Conservation (phyloP, 306 rosid species). For the Sechiopsis laciniata region DNA sequence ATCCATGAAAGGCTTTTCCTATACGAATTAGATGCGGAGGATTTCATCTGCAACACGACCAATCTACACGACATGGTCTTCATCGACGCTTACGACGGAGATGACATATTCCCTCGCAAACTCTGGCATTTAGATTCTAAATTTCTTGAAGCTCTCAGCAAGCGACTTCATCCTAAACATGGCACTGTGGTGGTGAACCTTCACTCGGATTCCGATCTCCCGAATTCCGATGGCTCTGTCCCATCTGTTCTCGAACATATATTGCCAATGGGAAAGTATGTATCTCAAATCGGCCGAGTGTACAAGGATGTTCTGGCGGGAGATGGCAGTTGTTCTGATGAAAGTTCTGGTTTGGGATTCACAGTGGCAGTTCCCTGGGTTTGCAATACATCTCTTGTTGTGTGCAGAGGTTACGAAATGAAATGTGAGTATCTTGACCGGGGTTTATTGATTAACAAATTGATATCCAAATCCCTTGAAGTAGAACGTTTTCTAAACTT, state of each 20-base stretch:
- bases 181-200: constrained; percentile 93
- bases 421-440: constrained; percentile 27
- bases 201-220: constrained; percentile 67
- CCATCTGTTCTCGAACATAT: constrained; percentile 42
- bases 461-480: constrained; percentile 63
- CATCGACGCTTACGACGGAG: constrained; percentile 85
- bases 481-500: constrained; percentile 56
- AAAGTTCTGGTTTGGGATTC: constrained; percentile 60
- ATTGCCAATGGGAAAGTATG: constrained; percentile 66
- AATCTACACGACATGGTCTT: constrained; percentile 65
- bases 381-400: constrained; percentile 75
- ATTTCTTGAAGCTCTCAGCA: constrained; percentile 59
- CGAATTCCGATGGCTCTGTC: constrained; percentile 43
- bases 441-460: constrained; percentile 38
- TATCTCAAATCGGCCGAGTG: constrained; percentile 52
- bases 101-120: constrained; percentile 75
- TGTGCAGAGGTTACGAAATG: constrained; percentile 55
- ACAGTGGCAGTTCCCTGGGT: constrained; percentile 86
- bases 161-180: constrained; percentile 65
- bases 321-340: constrained; percentile 27
- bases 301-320: constrained; percentile 60
- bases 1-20: constrained; percentile 74
- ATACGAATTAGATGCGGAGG: constrained; percentile 75
- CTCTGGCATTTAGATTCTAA: constrained; percentile 63
- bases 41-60: constrained; percentile 41